Evolutionary conservation across 176 grass and related monocot species (phyloP), one percentile per base, ranked within the genome.

Genomic region (Avena eriantha): DNA sequence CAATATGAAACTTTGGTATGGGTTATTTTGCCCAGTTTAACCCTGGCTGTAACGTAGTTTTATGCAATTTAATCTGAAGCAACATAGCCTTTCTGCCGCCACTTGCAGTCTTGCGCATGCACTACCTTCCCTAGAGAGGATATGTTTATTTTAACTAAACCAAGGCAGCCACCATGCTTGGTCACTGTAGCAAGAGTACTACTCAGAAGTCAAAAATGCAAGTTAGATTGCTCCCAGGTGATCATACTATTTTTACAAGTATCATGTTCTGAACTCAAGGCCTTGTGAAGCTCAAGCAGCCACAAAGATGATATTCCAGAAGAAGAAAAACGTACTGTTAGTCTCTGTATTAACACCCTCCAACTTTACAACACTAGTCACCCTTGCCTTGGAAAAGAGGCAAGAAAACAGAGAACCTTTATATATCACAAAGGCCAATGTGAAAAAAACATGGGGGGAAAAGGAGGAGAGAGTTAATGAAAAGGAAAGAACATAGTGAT

Each of bases 391-490:
- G 4, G 21, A 8, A 18, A 35, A 61, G 53, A 85, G 76, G 85
- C 85, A 76, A 88, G 85, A 76, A 84, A 91, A 80, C 72, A 77
- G 66, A 73, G 69, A 85, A 57, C 69, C 51, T 87, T 84, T 60
- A 69, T 48, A 80, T 34, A 69, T 34, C 46, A 69, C 60, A 84
- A 80, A 80, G 50, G 43, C 18, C 60, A 81, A 76, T 82, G 86
- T 76, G 81, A 76, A 81, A 91, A 87, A 68, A 31, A 46, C 17
- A 51, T 33, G 73, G 24, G 14, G 12, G 17, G 31, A 49, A 19
- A n/a, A 55, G 33, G 10, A 55, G 11, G 51, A 23, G 17, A 35
- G 43, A 13, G 26, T 19, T 19, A 76, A 43, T 36, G 58, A 46
- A 46, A 78, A 7, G 50, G 39, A 68, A 24, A 29, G 36, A 5